Evolutionary conservation across 176 grass and related monocot species (phyloP), one percentile per base, ranked within the genome.

Genomic region (Ananas comosus): DNA sequence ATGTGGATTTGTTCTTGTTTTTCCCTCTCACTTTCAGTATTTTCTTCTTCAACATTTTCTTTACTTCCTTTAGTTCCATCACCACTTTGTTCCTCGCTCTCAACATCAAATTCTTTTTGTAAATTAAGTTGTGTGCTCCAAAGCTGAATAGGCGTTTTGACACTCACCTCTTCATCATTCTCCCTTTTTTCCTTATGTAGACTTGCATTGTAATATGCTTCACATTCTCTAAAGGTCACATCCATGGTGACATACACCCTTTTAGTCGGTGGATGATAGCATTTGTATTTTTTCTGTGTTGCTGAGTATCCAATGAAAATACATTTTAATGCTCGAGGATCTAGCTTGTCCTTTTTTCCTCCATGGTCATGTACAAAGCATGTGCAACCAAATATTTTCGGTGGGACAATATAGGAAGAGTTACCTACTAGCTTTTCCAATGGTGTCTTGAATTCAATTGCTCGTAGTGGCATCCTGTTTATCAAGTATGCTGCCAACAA

Each of bases 221-320:
- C 52, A 13, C 3, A 12, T 25, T 72, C 70, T 4, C 70, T 12
- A 10, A 72, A 72, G 4, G 22, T 72, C 1, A 72, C 52, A 72
- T 72, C 19, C 51, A 48, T 72, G 1, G 1, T 57, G 19, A 64
- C 13, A 72, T 56, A 57, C 11, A 72, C 11, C 7, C 1, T 12
- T 10, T 5, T 9, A 47, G 29, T 4, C 3, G 4, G 9, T 33
- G 21, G 51, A 18, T 13, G 16, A 3, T 25, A 72, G 9, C 70
- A 72, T 13, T 13, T 28, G n/a, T 72, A 72, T 11, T 52, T 12
- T 22, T 48, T 72, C 9, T 58, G 22, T 8, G 10, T 11, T 10
- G 24, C 51, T 9, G 51, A 72, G n/a, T 72, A 72, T 0, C 71
- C 71, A 2, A 73, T 42, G 63, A 61, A 73, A 0, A 73, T 63